Base-by-base conservation (phyloP, 2,329 filamentous ascomycete species). In the Cytospora piceae region DNA sequence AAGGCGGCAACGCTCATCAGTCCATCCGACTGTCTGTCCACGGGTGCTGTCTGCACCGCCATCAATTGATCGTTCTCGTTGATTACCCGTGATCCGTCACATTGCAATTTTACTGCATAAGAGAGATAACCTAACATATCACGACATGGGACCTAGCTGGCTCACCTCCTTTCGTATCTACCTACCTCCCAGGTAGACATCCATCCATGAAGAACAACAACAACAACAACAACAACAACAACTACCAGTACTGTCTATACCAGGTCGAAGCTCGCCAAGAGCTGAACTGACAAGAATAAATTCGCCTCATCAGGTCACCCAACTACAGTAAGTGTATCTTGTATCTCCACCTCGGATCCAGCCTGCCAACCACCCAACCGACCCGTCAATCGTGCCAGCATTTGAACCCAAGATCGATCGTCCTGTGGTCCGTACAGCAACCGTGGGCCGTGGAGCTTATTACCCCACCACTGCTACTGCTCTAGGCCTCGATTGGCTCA, bases 91-190 rank as follows among this genome's bases (percentile, higher is more conserved):
- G 17, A 46, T 22, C n/a, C 42, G 11, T 57, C 60, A 57, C 53
- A 51, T 34, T 57, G 60, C 60, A 63, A 63, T 63, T 56, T 63
- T 53, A 52, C 53, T n/a, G 42, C 42, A 46, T 11, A 46, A 46
- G 3, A 8, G 27, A 29, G 27, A 20, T 22, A 46, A 14, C n/a
- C 7, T 22, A n/a, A 20, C 3, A 46, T 46, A n/a, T n/a, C 7
- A 46, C 42, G n/a, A 46, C 20, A 3, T 46, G 42, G 42, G 8
- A 11, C 17, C 42, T 8, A 17, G 7, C 8, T 11, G 17, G 11
- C n/a, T 14, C 39, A 3, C 14, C 15, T 20, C 14, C 6, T 2
- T 20, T 14, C 39, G 27, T 29, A 3, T 29, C 27, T 5, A 29
- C 27, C 27, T 29, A 29, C 27, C 27, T n/a, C n/a, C n/a, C 3